Base-by-base conservation (phyloP, 2,329 filamentous ascomycete species). In the Phaeosphaeria sp. region DNA sequence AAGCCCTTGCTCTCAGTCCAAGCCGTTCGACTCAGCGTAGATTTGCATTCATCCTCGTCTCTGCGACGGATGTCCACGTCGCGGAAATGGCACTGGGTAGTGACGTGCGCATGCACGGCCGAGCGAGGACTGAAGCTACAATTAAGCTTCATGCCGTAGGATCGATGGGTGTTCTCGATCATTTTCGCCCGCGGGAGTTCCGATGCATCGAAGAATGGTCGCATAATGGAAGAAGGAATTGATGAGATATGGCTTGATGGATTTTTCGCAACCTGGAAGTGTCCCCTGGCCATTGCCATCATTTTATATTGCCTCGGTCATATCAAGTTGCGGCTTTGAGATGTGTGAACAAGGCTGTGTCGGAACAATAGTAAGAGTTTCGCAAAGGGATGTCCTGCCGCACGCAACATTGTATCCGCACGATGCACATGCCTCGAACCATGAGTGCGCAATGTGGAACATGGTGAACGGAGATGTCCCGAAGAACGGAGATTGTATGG, bases 401-500 rank as follows among this genome's bases (percentile, higher is more conserved):
- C 17, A 27, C 20, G 23, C 46, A 48, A 48, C 46, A 30, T 48
- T 33, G 15, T 20, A 20, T 33, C n/a, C 33, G 13, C 46, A n/a
- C 7, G 2, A 43, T 21, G 41, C 11, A 43, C 41, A 36, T 11
- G 11, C 3, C 30, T 36, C 13, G 9, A 43, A 20, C 41, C n/a
- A 20, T 11, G 41, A 6, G 7, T 36, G 6, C 30, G 13, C 30
- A 36, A 15, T 36, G 5, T 36, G 30, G 13, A 13, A 15, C 13
- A 11, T 6, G 13, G 9, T 7, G 30, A 36, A 36, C 11, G 11
- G 30, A 13, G 30, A 30, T 13, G 13, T 46, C 53, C 54, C 50
- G 36, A 23, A 42, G 57, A 58, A 50, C 54, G 60, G 57, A 63
- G 60, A 59, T 63, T 50, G 47, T 22, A 46, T 39, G 52, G 47